Conservation (phyloP, 1,284 basidiomycete species). For the Fomitopsis palustris region DNA sequence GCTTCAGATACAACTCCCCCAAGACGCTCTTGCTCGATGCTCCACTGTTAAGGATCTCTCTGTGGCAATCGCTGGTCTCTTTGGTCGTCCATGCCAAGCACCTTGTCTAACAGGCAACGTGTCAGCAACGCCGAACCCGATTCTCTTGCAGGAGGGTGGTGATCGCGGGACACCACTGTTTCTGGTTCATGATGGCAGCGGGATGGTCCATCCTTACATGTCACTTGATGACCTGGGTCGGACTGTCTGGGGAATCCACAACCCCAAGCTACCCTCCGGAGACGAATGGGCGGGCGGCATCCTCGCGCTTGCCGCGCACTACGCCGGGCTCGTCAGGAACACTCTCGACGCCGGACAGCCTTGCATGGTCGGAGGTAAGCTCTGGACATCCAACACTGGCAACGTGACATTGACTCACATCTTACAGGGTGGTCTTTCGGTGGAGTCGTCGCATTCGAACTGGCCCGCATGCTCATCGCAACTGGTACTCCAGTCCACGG, state of each 20-base stretch:
- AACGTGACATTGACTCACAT: not conserved
- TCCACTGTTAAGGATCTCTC: slow-evolving; percentile 8
- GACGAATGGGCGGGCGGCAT: slow-evolving; percentile 43
- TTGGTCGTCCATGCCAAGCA: not conserved
- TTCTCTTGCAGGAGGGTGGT: slow-evolving; percentile 35
- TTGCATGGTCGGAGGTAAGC: slow-evolving; percentile 56
- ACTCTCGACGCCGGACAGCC: slow-evolving; percentile 29
- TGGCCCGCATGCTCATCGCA: slow-evolving; percentile 47
- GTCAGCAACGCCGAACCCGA: slow-evolving; percentile 7
- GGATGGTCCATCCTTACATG: slow-evolving; percentile 49
- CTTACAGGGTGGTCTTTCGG: slow-evolving; percentile 75
- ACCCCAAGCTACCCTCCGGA: slow-evolving; percentile 46
- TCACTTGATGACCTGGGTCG: slow-evolving; percentile 45
- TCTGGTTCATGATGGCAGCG: slow-evolving; percentile 71
- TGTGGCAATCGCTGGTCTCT: not conserved
- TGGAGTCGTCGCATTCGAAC: slow-evolving; percentile 65
- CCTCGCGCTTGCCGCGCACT: slow-evolving; percentile 50
- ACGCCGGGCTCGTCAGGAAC: slow-evolving; percentile 38
- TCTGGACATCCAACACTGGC: not conserved
- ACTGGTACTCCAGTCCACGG: slow-evolving; percentile 46
- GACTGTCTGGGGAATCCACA: slow-evolving; percentile 55
- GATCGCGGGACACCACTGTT: slow-evolving; percentile 41
- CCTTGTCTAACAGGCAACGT: not conserved
- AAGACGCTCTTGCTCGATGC: slow-evolving; percentile 8
- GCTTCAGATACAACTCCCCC: slow-evolving; percentile 37